phyloP scores from a whole-genome alignment of 352 stramenopile species.

The Pythium pyrilobum region DNA sequence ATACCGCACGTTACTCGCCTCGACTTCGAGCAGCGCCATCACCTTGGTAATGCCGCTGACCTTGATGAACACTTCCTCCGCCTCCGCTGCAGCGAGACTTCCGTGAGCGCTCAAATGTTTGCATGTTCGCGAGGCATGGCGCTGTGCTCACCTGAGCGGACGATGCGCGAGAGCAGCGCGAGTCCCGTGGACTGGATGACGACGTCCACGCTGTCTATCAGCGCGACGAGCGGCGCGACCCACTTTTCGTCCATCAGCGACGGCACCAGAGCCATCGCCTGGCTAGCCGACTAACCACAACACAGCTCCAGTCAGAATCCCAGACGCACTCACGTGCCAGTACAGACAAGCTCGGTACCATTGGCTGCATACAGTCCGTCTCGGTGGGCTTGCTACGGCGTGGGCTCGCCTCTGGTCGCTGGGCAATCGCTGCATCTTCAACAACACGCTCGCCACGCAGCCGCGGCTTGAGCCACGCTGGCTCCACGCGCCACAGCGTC shows the following conservation, averaged over 20 bases:
- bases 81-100: too few species aligned
- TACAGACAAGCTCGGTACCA: slow-evolving; percentile 12
- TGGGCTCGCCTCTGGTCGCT: too few species aligned
- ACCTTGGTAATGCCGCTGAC: slow-evolving; percentile 49
- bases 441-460: slow-evolving; percentile 4
- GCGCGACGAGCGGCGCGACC: slow-evolving; percentile 54
- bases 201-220: slow-evolving; percentile 44
- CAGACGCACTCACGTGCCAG: background rate
- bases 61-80: slow-evolving; percentile 41
- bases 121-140: background rate
- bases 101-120: background rate
- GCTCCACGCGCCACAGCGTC: slow-evolving; percentile 30
- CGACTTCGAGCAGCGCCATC: slow-evolving; percentile 30
- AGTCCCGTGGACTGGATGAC: slow-evolving; percentile 42
- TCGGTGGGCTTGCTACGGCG: slow-evolving; percentile 5
- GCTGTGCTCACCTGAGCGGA: slow-evolving; percentile 30
- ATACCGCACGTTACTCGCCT: slow-evolving; percentile 28
- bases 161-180: slow-evolving; percentile 44
- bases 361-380: slow-evolving; percentile 14
- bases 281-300: slow-evolving; percentile 24
- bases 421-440: background rate
- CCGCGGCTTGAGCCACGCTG: slow-evolving; percentile 28
- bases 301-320: background rate
- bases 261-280: slow-evolving; percentile 47
- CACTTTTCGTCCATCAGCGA: slow-evolving; percentile 57